A percentile compares a stretch with the other conserved stretches of the same genome.
Evolutionary conservation across 2,329 filamentous ascomycete genomes (phyloP).

Genomic region (Claviceps digitariae): DNA sequence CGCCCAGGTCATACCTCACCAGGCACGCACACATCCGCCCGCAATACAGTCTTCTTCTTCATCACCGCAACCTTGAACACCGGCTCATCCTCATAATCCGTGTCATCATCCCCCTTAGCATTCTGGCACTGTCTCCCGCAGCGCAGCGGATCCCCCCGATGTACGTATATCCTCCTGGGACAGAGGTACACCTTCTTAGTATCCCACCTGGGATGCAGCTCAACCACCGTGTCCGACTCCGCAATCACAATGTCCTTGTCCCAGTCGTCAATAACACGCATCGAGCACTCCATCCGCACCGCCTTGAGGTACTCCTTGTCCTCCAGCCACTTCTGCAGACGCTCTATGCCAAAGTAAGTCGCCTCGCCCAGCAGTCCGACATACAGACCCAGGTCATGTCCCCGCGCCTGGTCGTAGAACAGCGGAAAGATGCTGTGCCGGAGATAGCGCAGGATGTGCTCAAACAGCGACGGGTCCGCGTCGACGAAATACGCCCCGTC

Average conservation of each 20-base stretch:
- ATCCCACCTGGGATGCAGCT: neutral
- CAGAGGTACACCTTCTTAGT: neutral
- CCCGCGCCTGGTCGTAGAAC: conserved; percentile 13
- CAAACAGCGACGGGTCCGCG: conserved; percentile 22
- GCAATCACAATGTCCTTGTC: neutral
- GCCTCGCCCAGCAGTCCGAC: neutral
- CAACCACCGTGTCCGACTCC: neutral
- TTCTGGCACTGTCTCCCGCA: neutral
- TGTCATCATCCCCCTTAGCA: neutral
- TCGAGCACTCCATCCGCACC: neutral
- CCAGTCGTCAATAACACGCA: neutral
- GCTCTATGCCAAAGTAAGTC: neutral
- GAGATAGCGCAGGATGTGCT: conserved; percentile 21
- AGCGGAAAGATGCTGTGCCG: conserved; percentile 20
- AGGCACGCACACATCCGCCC: no score
- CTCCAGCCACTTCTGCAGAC: neutral
- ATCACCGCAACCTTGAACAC: neutral
- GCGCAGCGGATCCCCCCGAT: neutral
- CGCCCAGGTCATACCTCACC: no score
- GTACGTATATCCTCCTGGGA: no score
- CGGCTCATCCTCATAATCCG: neutral
- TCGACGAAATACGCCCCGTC: conserved; percentile 24
- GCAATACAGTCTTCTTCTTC: neutral
- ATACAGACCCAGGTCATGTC: neutral
- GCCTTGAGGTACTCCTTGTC: neutral